These are phyloP conservation scores for Aristolochia fimbriata DNA, from an alignment of 164 flowering plant species.

Conservation along the genomic window DNA sequence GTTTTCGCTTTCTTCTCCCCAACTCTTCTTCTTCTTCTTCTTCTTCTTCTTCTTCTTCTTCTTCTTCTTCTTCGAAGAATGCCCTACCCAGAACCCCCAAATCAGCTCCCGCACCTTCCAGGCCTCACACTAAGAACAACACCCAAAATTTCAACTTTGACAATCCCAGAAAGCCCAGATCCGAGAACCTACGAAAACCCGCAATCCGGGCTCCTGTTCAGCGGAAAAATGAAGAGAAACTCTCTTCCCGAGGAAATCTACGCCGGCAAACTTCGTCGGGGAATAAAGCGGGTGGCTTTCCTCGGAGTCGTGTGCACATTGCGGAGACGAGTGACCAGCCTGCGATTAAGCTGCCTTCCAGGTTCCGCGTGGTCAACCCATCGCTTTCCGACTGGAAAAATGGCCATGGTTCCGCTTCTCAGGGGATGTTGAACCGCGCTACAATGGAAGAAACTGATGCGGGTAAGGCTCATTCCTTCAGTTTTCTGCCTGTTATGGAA, in stretches of 20 bases:
- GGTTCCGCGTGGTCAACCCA: constrained; percentile 3
- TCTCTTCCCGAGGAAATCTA: no score
- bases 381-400: constrained; percentile 15
- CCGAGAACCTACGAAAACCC: neutral
- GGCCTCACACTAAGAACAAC: constrained; percentile 12
- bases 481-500: constrained; percentile 9
- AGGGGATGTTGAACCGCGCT: neutral
- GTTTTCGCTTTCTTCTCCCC: constrained; percentile 43
- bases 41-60: no score
- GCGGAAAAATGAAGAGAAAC: neutral
- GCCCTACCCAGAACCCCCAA: constrained; percentile 9
- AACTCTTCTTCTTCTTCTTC: no score
- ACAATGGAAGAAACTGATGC: neutral
- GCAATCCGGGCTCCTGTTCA: neutral
- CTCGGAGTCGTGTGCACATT: neutral
- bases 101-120: neutral
- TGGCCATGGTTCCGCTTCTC: constrained; percentile 13
- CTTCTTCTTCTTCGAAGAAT: constrained; percentile 19
- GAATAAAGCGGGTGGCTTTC: neutral
- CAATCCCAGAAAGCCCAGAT: constrained; percentile 15
- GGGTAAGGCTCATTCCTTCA: constrained; percentile 11
- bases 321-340: neutral
- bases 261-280: no score
- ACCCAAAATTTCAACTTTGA: constrained; percentile 5
- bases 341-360: neutral